These are phyloP conservation scores for Gossypium rotundifolium DNA, from an alignment of 345 rosid genomes.

Conservation along the genomic window DNA sequence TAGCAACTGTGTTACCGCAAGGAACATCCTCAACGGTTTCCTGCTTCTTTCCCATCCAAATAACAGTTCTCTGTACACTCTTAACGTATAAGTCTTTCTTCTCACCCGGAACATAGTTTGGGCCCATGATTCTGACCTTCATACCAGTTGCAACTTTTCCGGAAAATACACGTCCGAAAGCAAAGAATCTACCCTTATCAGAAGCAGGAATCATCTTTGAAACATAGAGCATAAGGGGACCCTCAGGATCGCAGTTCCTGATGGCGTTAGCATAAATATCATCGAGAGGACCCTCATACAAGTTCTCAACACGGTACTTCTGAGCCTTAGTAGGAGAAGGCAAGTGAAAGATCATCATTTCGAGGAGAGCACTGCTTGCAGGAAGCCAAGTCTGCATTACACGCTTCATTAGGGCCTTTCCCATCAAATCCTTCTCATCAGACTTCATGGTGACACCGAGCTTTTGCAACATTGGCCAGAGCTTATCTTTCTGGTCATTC, in stretches of 20 bases:
- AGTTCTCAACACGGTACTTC: slow-evolving; percentile 63
- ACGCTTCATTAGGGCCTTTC: slow-evolving; percentile 70
- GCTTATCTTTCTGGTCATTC: slow-evolving; percentile 60
- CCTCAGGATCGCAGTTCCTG: slow-evolving; percentile 63
- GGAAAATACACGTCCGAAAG: slow-evolving; percentile 68
- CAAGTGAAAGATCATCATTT: slow-evolving; percentile 64
- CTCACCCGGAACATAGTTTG: slow-evolving; percentile 66
- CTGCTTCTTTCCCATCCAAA: slow-evolving; percentile 63
- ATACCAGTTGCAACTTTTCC: slow-evolving; percentile 60
- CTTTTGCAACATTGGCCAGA: slow-evolving; percentile 69
- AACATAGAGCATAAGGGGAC: slow-evolving; percentile 74
- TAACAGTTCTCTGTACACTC: slow-evolving; percentile 53
- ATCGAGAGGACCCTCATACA: slow-evolving; percentile 49
- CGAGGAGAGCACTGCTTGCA: slow-evolving; percentile 44
- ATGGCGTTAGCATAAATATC: slow-evolving; percentile 43
- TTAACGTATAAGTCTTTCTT: slow-evolving; percentile 58
- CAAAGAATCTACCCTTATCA: slow-evolving; percentile 74
- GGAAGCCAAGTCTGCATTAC: slow-evolving; percentile 72
- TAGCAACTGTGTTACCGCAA: slow-evolving; percentile 62
- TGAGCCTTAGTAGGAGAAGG: slow-evolving; percentile 51
- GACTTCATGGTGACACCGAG: slow-evolving; percentile 54
- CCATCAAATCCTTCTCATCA: slow-evolving; percentile 66
- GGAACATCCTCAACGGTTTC: slow-evolving; percentile 63
- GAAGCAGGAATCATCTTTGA: slow-evolving; percentile 85
- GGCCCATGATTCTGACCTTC: slow-evolving; percentile 82